Evolutionary conservation across 192 early-diverging fungal species (phyloP).

Genomic region (Coemansia sp.): DNA sequence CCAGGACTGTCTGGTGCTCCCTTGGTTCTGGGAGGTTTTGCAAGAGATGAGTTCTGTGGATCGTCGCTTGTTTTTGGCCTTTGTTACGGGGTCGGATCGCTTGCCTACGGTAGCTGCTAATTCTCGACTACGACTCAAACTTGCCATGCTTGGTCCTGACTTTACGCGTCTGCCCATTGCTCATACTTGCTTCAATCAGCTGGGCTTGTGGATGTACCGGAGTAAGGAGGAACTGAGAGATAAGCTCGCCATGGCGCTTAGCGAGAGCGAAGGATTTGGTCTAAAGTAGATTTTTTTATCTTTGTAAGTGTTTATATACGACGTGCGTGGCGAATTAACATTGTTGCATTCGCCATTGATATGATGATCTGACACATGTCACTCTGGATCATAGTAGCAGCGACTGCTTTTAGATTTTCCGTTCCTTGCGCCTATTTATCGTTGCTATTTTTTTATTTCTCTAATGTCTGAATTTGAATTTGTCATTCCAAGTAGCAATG

Average conservation of each 20-base stretch:
- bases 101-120: conserved; percentile 78
- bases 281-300: conserved; percentile 56
- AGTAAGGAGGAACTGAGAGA: conserved; percentile 66
- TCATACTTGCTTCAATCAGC: conserved; percentile 95
- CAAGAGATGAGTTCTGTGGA: conserved; percentile 64
- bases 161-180: conserved; percentile 78
- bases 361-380: too few species aligned
- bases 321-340: neutral
- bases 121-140: conserved; percentile 61
- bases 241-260: conserved; percentile 74
- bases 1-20: conserved; percentile 51
- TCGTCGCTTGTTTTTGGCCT: conserved; percentile 79
- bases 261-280: conserved; percentile 79
- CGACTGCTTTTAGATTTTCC: neutral
- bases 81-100: conserved; percentile 93
- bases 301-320: neutral
- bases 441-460: conserved; percentile 1
- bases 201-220: conserved; percentile 81
- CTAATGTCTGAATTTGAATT: conserved; percentile 4
- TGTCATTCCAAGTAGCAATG: conserved; percentile 2
- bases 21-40: conserved; percentile 84
- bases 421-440: neutral
- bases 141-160: conserved; percentile 71
- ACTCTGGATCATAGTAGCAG: too few species aligned
- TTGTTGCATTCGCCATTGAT: too few species aligned